Evolutionary conservation across 805 yeast species (phyloP).

Genomic region (Sungouiozyma intestinalis): DNA sequence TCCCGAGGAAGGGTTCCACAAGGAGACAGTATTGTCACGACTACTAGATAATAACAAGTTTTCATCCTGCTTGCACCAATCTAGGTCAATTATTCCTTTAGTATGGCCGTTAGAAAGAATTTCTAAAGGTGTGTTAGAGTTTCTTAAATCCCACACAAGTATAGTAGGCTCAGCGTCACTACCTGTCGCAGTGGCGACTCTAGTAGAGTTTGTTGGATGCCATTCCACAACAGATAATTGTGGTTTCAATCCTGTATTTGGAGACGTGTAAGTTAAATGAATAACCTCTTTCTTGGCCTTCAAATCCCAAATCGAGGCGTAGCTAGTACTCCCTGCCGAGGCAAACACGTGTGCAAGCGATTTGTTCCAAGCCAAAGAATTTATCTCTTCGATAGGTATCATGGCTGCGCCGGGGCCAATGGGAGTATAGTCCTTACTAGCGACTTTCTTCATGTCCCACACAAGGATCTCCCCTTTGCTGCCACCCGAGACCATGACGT

Average conservation of each 20-base stretch:
- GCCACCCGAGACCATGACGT: slow-evolving; percentile 74
- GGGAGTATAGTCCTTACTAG: slow-evolving; percentile 34
- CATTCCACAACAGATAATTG: slow-evolving; percentile 77
- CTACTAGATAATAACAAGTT: slow-evolving; percentile 79
- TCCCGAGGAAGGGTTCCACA: slow-evolving; percentile 85
- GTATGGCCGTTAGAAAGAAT: slow-evolving; percentile 60
- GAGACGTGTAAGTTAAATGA: slow-evolving; percentile 63
- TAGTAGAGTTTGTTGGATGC: slow-evolving; percentile 89
- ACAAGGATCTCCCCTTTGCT: slow-evolving; percentile 70
- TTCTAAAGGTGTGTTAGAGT: slow-evolving; percentile 80
- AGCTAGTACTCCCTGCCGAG: slow-evolving; percentile 74
- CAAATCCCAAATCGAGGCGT: slow-evolving; percentile 89
- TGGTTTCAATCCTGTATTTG: slow-evolving; percentile 41
- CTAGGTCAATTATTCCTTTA: slow-evolving; percentile 80
- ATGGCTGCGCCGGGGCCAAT: slow-evolving; percentile 66
- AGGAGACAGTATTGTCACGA: slow-evolving; percentile 72
- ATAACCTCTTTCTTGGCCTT: slow-evolving; percentile 80
- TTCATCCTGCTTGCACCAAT: slow-evolving; percentile 86
- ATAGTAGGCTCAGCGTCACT: slow-evolving; percentile 72
- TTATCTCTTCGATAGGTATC: slow-evolving; percentile 72
- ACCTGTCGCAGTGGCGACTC: slow-evolving; percentile 78
- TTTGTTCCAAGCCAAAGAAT: slow-evolving; percentile 83
- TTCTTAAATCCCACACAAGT: slow-evolving; percentile 88
- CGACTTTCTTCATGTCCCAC: slow-evolving; percentile 72
- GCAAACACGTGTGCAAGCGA: slow-evolving; percentile 80